Conservation (phyloP, 257 asterid species). For the Scutellaria galericulata region DNA sequence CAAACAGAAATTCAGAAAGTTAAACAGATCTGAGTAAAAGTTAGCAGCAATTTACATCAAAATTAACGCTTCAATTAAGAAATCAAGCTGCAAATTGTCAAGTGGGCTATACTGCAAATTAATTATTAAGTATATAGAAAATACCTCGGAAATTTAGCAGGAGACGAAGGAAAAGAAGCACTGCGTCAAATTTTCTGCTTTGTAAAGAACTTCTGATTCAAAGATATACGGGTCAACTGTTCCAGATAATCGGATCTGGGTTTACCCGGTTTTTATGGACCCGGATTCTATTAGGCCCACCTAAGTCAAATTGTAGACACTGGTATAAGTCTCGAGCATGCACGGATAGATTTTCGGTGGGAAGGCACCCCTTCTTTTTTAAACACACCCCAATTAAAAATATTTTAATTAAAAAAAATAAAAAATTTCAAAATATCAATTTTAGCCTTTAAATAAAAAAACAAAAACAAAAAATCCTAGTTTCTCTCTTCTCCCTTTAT, state of each 20-base stretch:
- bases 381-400: too few relatives aligned
- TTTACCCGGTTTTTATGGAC: neutral
- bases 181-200: neutral
- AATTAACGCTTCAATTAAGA: neutral
- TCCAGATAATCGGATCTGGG: neutral
- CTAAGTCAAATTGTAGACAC: neutral
- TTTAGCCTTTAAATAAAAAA: too few relatives aligned
- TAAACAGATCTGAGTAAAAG: constrained; percentile 34
- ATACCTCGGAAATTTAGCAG: constrained; percentile 22
- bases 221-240: neutral
- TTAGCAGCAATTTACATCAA: constrained; percentile 1
- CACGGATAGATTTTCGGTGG: too few relatives aligned
- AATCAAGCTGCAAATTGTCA: neutral
- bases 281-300: constrained; percentile 14
- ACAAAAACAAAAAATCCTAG: too few relatives aligned
- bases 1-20: neutral
- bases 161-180: constrained; percentile 19
- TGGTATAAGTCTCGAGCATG: too few relatives aligned
- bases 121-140: neutral
- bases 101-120: neutral
- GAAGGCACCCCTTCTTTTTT: too few relatives aligned
- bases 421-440: too few relatives aligned
- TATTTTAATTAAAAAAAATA: too few relatives aligned
- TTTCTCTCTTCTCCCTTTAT: too few relatives aligned
- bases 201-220: constrained; percentile 28